Evolutionary conservation across 129 eudicot species (phyloP).

Genomic region (Ambrosia trifida): DNA sequence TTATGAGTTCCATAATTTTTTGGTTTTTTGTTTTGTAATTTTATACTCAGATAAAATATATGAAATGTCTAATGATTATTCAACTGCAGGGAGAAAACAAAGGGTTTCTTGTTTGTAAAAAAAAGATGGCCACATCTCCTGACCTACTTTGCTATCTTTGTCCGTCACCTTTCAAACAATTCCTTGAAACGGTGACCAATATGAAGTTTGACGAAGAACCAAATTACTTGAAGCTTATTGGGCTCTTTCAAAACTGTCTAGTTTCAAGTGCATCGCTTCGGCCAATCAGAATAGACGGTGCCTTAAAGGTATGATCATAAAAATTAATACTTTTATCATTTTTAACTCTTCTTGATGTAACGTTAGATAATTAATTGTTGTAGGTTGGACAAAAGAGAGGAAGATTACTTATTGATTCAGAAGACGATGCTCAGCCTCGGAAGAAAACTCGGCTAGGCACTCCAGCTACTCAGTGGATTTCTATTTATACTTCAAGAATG

Average conservation of each 20-base stretch:
- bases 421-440: constrained; percentile 65
- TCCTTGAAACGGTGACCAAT: constrained; percentile 71
- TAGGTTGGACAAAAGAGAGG: constrained; percentile 87
- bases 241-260: constrained; percentile 54
- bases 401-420: constrained; percentile 56
- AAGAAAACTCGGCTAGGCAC: constrained; percentile 76
- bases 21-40: background rate
- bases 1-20: background rate
- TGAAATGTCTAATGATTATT: constrained; percentile 6
- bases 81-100: constrained; percentile 81
- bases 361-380: constrained; percentile 25
- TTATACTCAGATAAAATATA: background rate
- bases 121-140: constrained; percentile 87
- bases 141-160: constrained; percentile 75
- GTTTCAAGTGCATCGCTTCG: constrained; percentile 51
- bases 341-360: constrained; percentile 2
- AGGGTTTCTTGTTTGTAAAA: constrained; percentile 84
- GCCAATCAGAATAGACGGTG: constrained; percentile 82
- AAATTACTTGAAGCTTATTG: constrained; percentile 65
- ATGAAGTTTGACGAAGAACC: constrained; percentile 93
- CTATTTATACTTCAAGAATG: constrained; percentile 66
- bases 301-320: constrained; percentile 55
- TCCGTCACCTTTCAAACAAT: constrained; percentile 64
- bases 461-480: constrained; percentile 86
- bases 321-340: background rate